phyloP scores from a whole-genome alignment of 495 filamentous ascomycete species.

The Aspergillus steynii region DNA sequence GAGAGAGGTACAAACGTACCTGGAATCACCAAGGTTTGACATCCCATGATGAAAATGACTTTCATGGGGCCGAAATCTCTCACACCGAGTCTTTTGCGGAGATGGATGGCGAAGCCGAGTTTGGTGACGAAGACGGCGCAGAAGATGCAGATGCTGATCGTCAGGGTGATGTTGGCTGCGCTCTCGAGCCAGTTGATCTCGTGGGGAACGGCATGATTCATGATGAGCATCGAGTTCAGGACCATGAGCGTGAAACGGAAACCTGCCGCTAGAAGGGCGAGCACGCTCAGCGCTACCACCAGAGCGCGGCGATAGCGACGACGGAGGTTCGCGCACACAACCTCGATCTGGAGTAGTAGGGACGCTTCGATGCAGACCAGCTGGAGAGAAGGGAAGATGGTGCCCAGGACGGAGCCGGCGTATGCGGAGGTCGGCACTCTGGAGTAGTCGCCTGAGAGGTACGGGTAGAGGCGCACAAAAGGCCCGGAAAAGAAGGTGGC shows the following conservation, averaged over 20 bases:
- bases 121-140: conserved; percentile 71
- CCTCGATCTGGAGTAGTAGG: conserved; percentile 70
- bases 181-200: conserved; percentile 49
- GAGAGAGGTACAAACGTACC: conserved; percentile 42
- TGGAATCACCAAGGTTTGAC: conserved; percentile 77
- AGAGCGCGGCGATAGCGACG: conserved; percentile 43
- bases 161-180: conserved; percentile 54
- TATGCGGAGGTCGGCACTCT: conserved; percentile 48
- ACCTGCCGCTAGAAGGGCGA: conserved; percentile 57
- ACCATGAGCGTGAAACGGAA: conserved; percentile 61
- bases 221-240: conserved; percentile 54
- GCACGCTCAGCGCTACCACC: conserved; percentile 45
- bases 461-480: conserved; percentile 59
- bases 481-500: conserved; percentile 58
- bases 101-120: conserved; percentile 60
- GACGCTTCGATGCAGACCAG: conserved; percentile 62
- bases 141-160: conserved; percentile 73
- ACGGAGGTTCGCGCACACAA: conserved; percentile 55
- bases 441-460: conserved; percentile 57
- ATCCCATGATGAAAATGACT: conserved; percentile 72
- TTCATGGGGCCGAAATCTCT: conserved; percentile 66
- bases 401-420: conserved; percentile 51
- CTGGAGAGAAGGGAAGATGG: conserved; percentile 57
- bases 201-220: conserved; percentile 24
- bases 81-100: conserved; percentile 58